Evolutionary conservation across 306 rosid species (phyloP).

Genomic region (Psophocarpus tetragonolobus): DNA sequence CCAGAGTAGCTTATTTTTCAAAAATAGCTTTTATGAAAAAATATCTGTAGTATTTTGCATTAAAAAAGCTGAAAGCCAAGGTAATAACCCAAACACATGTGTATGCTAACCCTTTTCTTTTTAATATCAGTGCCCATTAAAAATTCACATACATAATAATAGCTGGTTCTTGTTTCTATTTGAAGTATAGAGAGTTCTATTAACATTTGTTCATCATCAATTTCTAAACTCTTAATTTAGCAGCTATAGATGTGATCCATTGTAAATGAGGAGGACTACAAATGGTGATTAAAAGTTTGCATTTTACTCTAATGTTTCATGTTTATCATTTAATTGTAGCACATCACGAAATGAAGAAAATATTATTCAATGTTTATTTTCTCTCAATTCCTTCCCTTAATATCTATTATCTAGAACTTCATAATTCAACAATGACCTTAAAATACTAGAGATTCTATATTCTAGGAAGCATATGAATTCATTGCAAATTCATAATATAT

Average conservation of each 20-base stretch:
- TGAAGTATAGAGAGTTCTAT: not conserved
- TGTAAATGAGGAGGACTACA: not conserved
- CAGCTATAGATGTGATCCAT: not conserved
- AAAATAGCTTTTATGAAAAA: not conserved
- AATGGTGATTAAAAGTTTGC: not conserved
- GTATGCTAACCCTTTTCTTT: not conserved
- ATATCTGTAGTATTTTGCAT: not conserved
- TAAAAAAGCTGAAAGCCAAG: not conserved
- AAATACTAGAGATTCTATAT: not conserved
- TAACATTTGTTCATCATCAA: not conserved
- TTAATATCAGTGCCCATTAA: not conserved
- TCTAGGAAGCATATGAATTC: not conserved
- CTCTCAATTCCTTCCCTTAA: not conserved
- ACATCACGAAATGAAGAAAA: not conserved
- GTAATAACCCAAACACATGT: not conserved
- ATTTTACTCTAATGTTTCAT: not conserved
- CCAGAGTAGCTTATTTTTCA: not conserved
- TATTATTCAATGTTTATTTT: not conserved
- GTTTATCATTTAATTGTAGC: not conserved
- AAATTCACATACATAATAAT: not conserved
- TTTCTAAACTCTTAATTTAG: not conserved
- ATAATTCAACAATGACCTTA: not conserved
- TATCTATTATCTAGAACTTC: not conserved
- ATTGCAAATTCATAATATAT: not conserved
- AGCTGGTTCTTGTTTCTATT: conserved; percentile 2